Base-by-base conservation (phyloP, 345 rosid species). In the Eucalyptus victrix region DNA sequence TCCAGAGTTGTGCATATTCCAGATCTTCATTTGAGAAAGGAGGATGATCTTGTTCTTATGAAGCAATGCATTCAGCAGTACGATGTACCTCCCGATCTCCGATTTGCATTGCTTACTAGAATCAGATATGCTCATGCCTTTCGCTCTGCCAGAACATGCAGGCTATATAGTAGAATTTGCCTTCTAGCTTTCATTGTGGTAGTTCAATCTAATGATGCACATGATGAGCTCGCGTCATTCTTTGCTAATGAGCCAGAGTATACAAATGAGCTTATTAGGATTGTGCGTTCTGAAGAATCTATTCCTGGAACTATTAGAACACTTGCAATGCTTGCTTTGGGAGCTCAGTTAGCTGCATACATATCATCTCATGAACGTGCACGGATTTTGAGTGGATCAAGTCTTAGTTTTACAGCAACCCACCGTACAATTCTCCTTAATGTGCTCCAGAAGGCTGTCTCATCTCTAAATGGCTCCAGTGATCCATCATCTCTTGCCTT, bases 201-300 rank as follows among this genome's bases (percentile, higher is more conserved):
- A 91, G 97, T 97, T 92, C 99, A 97, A 91, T 97, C 98, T 60
- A 93, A 94, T 94, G 99, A 97, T 93, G 98, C 99, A 56, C 94
- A 95, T 89, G 99, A 97, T 42, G 99, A 97, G 89, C 92, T 97
- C 87, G 93, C 97, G 13, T 94, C 99, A 83, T 97, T 97, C 89
- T 97, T 97, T 89, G 98, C 97, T 24, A 97, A 97, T 93, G 99
- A 97, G 91, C 99, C 99, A 7, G 99, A 97, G 90, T 96, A 97
- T 92, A 97, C 99, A 89, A 97, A 96, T 92, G 99, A 97, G 92
- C 91, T 97, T 87, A 96, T 96, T 87, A 96, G 98, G 93, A 97
- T 97, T 69, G 99, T 97, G 90, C 94, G 96, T 26, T 94, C 99
- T 14, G 99, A 97, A 90, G 98, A 96, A 90, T 92, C 95, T 80